Conservation (phyloP, 352 stramenopile species). For the Pythium sukuiense region DNA sequence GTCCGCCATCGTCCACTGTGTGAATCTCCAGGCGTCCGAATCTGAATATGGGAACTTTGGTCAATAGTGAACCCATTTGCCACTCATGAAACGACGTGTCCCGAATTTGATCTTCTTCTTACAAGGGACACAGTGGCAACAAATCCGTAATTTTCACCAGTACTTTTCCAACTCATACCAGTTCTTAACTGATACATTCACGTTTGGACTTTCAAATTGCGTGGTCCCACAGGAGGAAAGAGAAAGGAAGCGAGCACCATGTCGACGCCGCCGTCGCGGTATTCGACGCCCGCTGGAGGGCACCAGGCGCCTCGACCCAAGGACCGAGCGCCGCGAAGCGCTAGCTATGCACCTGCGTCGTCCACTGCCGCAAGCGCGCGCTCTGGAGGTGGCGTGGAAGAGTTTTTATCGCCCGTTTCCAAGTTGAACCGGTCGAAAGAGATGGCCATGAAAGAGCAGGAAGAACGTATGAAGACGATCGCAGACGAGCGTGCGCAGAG, state of each 20-base stretch:
- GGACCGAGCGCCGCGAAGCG: slow-evolving; percentile 10
- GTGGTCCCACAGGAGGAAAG: neutral
- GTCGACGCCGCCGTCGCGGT: slow-evolving; percentile 25
- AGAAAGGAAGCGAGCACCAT: slow-evolving; percentile 6
- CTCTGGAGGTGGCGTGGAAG: slow-evolving; percentile 12
- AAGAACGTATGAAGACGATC: slow-evolving; percentile 32
- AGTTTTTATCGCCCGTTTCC: slow-evolving; percentile 39
- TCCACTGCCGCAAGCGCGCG: slow-evolving; percentile 6
- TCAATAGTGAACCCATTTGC: slow-evolving; percentile 16
- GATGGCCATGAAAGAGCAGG: slow-evolving; percentile 27
- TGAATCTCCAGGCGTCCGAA: neutral
- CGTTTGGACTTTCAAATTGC: slow-evolving; percentile 29
- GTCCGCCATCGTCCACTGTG: slow-evolving; percentile 2
- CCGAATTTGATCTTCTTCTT: neutral
- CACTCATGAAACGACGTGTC: slow-evolving; percentile 22
- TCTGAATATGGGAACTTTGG: neutral
- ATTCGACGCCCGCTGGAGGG: slow-evolving; percentile 17
- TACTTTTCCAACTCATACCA: neutral
- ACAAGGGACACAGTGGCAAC: neutral
- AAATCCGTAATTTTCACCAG: neutral
- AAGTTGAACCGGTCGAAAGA: slow-evolving; percentile 31
- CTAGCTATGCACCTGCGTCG: slow-evolving; percentile 15
- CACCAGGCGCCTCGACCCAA: neutral
- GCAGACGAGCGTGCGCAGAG: slow-evolving; percentile 22
- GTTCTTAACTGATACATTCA: slow-evolving; percentile 11